Conservation (phyloP, 139 green algal genomes). For the Marvania coccoides region DNA sequence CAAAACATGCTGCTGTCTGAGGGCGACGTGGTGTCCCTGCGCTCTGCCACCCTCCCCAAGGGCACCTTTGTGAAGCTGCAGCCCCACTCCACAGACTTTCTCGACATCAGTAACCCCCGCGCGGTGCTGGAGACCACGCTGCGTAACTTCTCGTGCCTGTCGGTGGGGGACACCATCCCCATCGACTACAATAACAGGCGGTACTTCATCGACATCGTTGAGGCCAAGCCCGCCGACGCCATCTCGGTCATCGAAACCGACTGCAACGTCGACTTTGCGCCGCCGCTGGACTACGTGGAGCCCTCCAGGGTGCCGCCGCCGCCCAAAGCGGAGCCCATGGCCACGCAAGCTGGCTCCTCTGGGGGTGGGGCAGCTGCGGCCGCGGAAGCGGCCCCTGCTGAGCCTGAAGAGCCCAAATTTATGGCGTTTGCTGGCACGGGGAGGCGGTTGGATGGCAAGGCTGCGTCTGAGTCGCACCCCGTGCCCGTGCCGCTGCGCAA, state of each 20-base stretch:
- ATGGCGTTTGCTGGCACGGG: constrained; percentile 69
- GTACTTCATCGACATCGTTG: constrained; percentile 87
- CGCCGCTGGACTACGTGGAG: constrained; percentile 94
- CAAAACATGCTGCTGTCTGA: constrained; percentile 90
- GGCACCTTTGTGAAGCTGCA: constrained; percentile 93
- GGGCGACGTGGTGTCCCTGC: constrained; percentile 80
- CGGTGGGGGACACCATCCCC: constrained; percentile 76
- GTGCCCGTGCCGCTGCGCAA: constrained; percentile 8
- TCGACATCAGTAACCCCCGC: constrained; percentile 95
- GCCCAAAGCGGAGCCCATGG: background rate
- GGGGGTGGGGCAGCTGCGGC: background rate
- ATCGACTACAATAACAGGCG: constrained; percentile 95
- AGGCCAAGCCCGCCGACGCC: constrained; percentile 73
- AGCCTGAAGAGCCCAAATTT: constrained; percentile 53
- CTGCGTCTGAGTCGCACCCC: constrained; percentile 13
- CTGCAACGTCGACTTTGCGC: constrained; percentile 94
- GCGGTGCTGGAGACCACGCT: constrained; percentile 94
- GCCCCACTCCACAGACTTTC: constrained; percentile 91
- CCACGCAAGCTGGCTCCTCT: background rate
- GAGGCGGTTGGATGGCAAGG: constrained; percentile 74
- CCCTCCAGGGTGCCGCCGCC: constrained; percentile 30
- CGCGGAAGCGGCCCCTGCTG: constrained; percentile 14
- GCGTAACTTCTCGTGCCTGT: constrained; percentile 51
- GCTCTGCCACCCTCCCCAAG: constrained; percentile 83
- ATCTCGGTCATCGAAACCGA: constrained; percentile 98